A percentile compares a stretch with the other conserved stretches of the same genome.
These are phyloP conservation scores for Carex cristatella DNA, from an alignment of 176 grass and related monocot genomes.

Conservation along the genomic window DNA sequence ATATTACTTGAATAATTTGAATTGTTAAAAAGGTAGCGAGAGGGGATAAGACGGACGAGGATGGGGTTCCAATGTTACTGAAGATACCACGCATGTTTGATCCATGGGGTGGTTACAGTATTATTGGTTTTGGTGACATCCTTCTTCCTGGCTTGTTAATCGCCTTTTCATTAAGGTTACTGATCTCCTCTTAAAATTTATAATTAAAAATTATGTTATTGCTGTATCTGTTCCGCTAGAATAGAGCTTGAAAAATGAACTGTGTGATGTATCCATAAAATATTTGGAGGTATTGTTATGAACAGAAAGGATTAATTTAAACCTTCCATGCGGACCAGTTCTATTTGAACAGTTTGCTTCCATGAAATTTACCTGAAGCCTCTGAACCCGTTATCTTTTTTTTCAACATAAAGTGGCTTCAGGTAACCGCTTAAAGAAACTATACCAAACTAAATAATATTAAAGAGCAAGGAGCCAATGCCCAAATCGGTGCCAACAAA, in stretches of 20 bases:
- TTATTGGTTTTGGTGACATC: conserved; percentile 98
- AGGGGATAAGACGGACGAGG: conserved; percentile 92
- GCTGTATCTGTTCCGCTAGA: not conserved
- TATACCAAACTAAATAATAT: not conserved
- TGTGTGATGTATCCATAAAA: not conserved
- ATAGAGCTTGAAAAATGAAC: not conserved
- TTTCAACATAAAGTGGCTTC: not conserved
- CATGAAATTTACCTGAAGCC: not conserved
- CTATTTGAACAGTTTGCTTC: not conserved
- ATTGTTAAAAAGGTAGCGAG: conserved; percentile 61
- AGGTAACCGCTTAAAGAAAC: not conserved
- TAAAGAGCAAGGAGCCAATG: not conserved
- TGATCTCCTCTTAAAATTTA: not conserved
- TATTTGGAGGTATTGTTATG: not conserved
- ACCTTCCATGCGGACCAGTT: not conserved
- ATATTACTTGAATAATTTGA: not conserved
- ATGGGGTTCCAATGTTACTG: conserved; percentile 95
- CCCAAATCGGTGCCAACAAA: too few relatives aligned
- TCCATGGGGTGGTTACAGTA: conserved; percentile 98
- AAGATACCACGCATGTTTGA: conserved; percentile 98
- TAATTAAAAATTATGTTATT: not conserved
- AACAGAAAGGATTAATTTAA: not conserved
- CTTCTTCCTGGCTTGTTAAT: conserved; percentile 91
- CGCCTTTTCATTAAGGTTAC: conserved; percentile 89
- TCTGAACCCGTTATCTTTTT: not conserved